Evolutionary conservation across 1,139 yeast species (phyloP).

Genomic region (Barnettozyma hawaiiensis): DNA sequence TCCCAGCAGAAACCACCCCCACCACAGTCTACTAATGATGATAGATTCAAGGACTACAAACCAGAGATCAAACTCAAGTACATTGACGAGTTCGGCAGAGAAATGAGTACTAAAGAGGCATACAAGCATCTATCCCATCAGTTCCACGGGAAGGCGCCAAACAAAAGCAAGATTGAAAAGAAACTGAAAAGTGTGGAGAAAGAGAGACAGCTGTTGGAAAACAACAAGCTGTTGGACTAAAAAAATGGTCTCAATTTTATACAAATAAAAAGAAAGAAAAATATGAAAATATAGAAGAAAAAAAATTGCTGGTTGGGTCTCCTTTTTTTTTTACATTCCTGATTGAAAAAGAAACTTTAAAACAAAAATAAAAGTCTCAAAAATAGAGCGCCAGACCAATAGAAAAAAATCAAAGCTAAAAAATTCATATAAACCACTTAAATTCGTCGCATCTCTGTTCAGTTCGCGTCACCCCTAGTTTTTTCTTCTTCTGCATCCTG

Average conservation of each 20-base stretch:
- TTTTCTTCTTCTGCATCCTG: no score
- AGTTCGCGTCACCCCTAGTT: no score
- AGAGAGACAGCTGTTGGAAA: slow-evolving; percentile 22
- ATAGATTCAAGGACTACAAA: slow-evolving; percentile 43
- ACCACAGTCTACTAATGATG: slow-evolving; percentile 26
- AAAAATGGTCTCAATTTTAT: no score
- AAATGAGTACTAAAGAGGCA: slow-evolving; percentile 67
- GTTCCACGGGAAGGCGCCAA: slow-evolving; percentile 65
- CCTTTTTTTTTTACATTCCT: no score
- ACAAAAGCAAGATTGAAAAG: slow-evolving; percentile 32
- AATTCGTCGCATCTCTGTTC: no score
- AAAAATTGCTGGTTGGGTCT: no score
- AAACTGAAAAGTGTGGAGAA: slow-evolving; percentile 32
- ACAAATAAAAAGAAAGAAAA: no score
- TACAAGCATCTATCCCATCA: slow-evolving; percentile 80
- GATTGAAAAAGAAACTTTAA: background rate
- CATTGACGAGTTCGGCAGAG: slow-evolving; percentile 66
- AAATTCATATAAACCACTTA: no score
- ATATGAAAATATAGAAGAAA: no score
- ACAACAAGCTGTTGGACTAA: slow-evolving; percentile 5
- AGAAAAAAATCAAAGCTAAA: background rate
- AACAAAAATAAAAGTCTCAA: background rate
- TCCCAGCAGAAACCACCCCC: slow-evolving; percentile 27
- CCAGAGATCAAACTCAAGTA: slow-evolving; percentile 64
- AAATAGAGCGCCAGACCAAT: background rate